Evolutionary conservation across 805 yeast species (phyloP).

Genomic region (Starmerella potacharoeniae): DNA sequence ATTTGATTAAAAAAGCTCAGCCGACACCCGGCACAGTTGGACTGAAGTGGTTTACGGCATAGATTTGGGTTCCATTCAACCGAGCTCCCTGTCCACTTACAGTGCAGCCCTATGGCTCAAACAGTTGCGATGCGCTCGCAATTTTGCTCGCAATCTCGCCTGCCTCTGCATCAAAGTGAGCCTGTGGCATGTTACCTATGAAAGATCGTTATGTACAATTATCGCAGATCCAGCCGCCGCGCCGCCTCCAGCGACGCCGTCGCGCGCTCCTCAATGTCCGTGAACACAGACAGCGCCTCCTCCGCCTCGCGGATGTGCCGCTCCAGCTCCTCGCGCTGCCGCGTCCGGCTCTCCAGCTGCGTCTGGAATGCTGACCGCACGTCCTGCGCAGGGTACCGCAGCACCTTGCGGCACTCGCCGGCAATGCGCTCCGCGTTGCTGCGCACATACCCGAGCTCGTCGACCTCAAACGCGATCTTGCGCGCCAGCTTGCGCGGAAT

Average conservation of each 20-base stretch:
- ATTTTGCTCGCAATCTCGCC: no score
- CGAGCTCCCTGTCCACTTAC: no score
- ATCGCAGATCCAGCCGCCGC: not conserved
- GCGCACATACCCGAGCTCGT: slow-evolving; percentile 64
- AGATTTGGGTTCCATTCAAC: no score
- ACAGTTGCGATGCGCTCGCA: no score
- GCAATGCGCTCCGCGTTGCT: slow-evolving; percentile 66
- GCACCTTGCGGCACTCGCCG: slow-evolving; percentile 69
- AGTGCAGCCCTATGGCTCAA: no score
- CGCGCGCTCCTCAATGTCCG: slow-evolving; percentile 38
- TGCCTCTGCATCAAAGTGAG: no score
- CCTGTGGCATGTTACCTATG: no score
- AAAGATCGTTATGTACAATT: not conserved
- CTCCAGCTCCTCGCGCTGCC: slow-evolving; percentile 46
- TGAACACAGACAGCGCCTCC: slow-evolving; percentile 44
- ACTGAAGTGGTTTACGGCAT: no score
- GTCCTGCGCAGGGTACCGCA: slow-evolving; percentile 72
- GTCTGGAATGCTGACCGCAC: slow-evolving; percentile 60
- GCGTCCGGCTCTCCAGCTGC: slow-evolving; percentile 47
- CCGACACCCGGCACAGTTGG: no score
- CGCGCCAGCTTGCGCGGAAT: slow-evolving; percentile 71
- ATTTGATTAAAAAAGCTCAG: no score
- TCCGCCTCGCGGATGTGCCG: slow-evolving; percentile 45
- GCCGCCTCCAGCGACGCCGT: not conserved
- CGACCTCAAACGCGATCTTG: slow-evolving; percentile 53